phyloP scores from a whole-genome alignment of 225 moss, liverwort and hornwort genomes.

The Polytrichum commune region DNA sequence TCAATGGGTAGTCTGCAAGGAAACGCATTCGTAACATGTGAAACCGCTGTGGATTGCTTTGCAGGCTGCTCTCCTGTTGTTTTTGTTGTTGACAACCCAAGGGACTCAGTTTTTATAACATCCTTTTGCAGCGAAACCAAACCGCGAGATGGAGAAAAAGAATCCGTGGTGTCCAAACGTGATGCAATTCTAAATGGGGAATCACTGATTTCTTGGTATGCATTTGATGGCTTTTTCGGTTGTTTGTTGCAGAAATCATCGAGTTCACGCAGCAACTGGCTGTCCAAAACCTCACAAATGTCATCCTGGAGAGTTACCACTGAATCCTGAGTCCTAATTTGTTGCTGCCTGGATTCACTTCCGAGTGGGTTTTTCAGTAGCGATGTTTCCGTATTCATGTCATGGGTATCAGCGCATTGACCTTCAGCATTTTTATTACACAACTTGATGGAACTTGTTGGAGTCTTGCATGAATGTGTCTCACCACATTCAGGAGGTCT shows the following conservation, averaged over 20 bases:
- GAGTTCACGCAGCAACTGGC: conserved; percentile 51
- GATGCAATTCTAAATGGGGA: conserved; percentile 12
- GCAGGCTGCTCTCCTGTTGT: conserved; percentile 6
- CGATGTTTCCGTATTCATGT: conserved; percentile 21
- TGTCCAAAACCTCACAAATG: conserved; percentile 71
- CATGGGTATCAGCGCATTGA: conserved; percentile 6
- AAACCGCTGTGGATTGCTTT: conserved; percentile 16
- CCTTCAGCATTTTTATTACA: background rate
- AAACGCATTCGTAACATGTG: conserved; percentile 21
- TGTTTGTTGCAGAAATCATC: conserved; percentile 49
- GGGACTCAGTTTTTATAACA: conserved; percentile 13
- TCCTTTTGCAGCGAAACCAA: conserved; percentile 17
- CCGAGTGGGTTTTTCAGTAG: background rate
- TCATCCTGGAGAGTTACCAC: conserved; percentile 27
- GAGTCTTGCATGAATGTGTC: conserved; percentile 6
- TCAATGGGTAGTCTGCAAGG: conserved; percentile 14
- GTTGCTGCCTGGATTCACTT: background rate
- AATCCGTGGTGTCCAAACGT: conserved; percentile 15
- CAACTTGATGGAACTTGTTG: conserved; percentile 7
- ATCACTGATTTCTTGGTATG: conserved; percentile 15
- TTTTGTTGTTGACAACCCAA: conserved; percentile 16
- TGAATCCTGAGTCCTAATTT: conserved; percentile 8
- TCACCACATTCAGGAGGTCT: conserved; percentile 7
- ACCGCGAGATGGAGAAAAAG: conserved; percentile 12
- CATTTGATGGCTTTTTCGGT: conserved; percentile 10